Conservation (phyloP, 208 protist species). For the Leishmania tarentolae region DNA sequence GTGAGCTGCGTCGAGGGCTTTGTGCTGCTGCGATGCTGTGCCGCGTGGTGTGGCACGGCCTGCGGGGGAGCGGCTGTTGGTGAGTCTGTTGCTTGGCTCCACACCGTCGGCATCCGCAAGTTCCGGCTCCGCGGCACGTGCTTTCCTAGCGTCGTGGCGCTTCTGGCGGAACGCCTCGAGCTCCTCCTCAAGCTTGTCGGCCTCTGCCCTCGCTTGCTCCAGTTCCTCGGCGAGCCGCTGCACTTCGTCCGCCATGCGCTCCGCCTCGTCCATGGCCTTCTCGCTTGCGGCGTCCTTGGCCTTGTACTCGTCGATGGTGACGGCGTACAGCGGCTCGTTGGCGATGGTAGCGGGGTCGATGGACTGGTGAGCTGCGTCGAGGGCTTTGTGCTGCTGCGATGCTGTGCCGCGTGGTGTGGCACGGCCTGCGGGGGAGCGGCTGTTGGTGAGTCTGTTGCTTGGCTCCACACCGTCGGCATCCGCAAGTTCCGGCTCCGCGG, state of each 20-base stretch:
- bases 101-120: conserved; percentile 13
- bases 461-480: conserved; percentile 6
- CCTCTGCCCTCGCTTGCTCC: not conserved
- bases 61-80: not conserved
- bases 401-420: not conserved
- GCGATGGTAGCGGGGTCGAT: conserved; percentile 26
- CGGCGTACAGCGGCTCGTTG: conserved; percentile 29
- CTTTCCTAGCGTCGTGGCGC: conserved; percentile 2
- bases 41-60: not conserved
- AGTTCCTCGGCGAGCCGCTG: conserved; percentile 14
- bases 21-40: conserved; percentile 1
- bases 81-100: not conserved
- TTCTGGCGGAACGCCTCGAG: conserved; percentile 7
- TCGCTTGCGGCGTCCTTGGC: conserved; percentile 9
- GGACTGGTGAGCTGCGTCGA: conserved; percentile 5
- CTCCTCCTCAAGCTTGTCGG: conserved; percentile 5
- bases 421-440: not conserved
- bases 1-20: not conserved
- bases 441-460: not conserved
- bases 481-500: conserved; percentile 10
- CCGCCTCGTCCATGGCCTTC: conserved; percentile 2
- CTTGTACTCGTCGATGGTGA: conserved; percentile 25
- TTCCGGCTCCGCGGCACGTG: conserved; percentile 3
- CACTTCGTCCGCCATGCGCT: conserved; percentile 7
- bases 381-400: not conserved